These are phyloP conservation scores for Parathielavia appendiculata DNA, from an alignment of 495 filamentous ascomycete genomes.

Conservation along the genomic window DNA sequence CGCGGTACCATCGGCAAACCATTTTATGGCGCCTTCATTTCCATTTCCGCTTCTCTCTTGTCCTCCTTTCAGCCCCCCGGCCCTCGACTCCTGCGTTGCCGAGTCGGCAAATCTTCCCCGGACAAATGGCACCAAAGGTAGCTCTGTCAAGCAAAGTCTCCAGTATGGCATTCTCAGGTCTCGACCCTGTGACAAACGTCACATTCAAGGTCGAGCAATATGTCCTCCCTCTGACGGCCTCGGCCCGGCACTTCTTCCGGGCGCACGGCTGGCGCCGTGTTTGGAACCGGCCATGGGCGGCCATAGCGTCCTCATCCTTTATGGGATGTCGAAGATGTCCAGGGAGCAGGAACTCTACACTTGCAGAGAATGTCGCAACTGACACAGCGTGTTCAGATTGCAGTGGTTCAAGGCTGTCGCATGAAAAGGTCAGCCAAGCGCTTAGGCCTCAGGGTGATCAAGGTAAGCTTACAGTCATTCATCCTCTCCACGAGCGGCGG, in stretches of 20 bases:
- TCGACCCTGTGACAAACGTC: not conserved
- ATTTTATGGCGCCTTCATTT: constrained; percentile 11
- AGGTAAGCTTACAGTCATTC: constrained; percentile 16
- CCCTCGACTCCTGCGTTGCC: not conserved
- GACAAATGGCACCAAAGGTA: not conserved
- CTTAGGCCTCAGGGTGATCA: not conserved
- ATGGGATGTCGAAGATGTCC: not conserved
- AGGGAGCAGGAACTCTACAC: constrained; percentile 1
- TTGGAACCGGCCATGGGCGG: not conserved
- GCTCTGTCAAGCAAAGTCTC: not conserved
- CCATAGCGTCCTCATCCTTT: not conserved
- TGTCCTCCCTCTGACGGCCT: not conserved
- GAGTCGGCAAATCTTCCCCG: not conserved
- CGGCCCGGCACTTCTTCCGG: not conserved
- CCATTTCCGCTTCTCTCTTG: not conserved
- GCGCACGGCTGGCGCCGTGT: not conserved
- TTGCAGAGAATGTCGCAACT: constrained; percentile 1
- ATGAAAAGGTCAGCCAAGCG: not conserved
- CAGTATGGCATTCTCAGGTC: not conserved
- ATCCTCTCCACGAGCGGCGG: constrained; percentile 29
- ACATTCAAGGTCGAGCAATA: not conserved
- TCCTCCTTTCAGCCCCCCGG: not conserved
- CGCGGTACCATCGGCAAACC: not conserved
- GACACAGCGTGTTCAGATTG: not conserved
- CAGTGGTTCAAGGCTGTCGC: not conserved